phyloP scores from a whole-genome alignment of 441 rosid species.

The Metrosideros polymorpha region DNA sequence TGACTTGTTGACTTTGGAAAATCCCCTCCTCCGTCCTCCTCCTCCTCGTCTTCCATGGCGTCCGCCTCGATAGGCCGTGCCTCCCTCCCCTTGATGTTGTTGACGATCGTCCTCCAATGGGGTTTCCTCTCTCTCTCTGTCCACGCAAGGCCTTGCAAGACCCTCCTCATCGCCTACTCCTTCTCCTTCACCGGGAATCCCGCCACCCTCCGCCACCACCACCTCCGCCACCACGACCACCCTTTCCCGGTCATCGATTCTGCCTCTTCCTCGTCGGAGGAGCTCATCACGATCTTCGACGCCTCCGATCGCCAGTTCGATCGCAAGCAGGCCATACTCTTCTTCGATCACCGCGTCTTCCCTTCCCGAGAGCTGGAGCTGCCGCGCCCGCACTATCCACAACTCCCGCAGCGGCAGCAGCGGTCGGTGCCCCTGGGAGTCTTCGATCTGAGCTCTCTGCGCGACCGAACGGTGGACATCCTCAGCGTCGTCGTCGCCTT shows the following conservation, averaged over 20 bases:
- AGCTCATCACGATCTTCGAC: slow-evolving; percentile 56
- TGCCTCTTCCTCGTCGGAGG: not conserved
- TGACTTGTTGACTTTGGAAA: not conserved
- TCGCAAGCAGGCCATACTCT: slow-evolving; percentile 3
- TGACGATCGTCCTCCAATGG: not conserved
- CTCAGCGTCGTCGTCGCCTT: slow-evolving; percentile 79
- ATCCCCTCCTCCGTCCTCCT: not conserved
- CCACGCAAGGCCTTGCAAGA: slow-evolving; percentile 69
- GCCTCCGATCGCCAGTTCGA: slow-evolving; percentile 35
- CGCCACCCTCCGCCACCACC: slow-evolving; percentile 14
- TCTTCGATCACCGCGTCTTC: slow-evolving; percentile 12
- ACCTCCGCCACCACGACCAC: slow-evolving; percentile 11
- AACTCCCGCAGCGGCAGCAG: not conserved
- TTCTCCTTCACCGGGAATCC: slow-evolving; percentile 33
- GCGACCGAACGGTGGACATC: slow-evolving; percentile 75
- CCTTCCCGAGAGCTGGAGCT: not conserved
- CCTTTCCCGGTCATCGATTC: slow-evolving; percentile 17
- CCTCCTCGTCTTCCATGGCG: slow-evolving; percentile 10
- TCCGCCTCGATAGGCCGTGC: not conserved
- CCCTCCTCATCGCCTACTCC: slow-evolving; percentile 52
- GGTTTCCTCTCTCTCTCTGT: slow-evolving; percentile 23
- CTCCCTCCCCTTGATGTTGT: slow-evolving; percentile 4
- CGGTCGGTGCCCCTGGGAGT: slow-evolving; percentile 5
- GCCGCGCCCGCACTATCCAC: not conserved
- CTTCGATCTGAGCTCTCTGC: slow-evolving; percentile 49